Evolutionary conservation across 495 filamentous ascomycete genomes (phyloP).

Genomic region (Daldinia decipiens): DNA sequence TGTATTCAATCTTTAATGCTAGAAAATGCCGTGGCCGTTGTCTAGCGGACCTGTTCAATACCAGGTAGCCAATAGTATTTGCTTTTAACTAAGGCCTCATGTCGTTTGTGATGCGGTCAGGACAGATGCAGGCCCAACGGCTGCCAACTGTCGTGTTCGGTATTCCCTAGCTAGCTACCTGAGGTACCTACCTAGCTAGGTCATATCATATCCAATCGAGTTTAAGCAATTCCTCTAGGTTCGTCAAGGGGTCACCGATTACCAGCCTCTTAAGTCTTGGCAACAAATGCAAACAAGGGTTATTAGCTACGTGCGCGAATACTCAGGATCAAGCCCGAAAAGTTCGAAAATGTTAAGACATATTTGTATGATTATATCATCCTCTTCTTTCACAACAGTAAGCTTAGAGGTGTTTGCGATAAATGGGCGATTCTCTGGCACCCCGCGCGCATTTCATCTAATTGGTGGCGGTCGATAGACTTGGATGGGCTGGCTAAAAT

Average conservation of each 20-base stretch:
- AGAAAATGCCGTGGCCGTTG: constrained; percentile 32
- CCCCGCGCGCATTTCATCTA: constrained; percentile 28
- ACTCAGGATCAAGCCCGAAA: background rate
- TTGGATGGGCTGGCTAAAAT: constrained; percentile 40
- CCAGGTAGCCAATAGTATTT: constrained; percentile 27
- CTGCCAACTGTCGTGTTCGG: constrained; percentile 37
- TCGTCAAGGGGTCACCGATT: background rate
- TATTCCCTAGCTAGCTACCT: constrained; percentile 18
- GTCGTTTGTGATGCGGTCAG: constrained; percentile 36
- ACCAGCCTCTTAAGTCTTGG: background rate
- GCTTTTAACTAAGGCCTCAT: constrained; percentile 14
- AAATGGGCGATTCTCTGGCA: constrained; percentile 2
- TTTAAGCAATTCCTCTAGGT: constrained; percentile 26
- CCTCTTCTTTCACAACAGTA: background rate
- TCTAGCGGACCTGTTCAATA: constrained; percentile 27
- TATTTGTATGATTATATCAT: too few species aligned
- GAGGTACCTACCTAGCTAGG: too few species aligned
- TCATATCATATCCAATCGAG: constrained; percentile 26
- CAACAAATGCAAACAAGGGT: background rate
- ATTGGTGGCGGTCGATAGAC: constrained; percentile 26
- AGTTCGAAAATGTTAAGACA: background rate
- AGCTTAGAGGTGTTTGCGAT: constrained; percentile 1
- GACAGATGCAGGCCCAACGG: constrained; percentile 33
- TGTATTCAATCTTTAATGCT: constrained; percentile 20
- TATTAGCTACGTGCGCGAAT: background rate